A percentile compares a stretch with the other conserved stretches of the same genome.
phyloP scores from a whole-genome alignment of 345 rosid genomes.

The Anacardium occidentale region DNA sequence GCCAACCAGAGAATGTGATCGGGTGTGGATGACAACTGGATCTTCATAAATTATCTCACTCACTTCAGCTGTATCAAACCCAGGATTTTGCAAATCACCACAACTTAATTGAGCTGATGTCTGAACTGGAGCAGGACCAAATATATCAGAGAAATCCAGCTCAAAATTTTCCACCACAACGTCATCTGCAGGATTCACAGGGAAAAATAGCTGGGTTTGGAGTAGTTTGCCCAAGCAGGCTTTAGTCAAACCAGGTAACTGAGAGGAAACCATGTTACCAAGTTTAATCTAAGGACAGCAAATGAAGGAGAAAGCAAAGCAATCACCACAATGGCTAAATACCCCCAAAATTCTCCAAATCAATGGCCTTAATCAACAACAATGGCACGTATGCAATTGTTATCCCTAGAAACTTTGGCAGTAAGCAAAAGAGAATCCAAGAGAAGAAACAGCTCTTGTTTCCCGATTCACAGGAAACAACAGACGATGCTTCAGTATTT shows the following conservation, averaged over 20 bases:
- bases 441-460: constrained; percentile 73
- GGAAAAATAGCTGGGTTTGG: constrained; percentile 36
- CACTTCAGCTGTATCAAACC: constrained; percentile 32
- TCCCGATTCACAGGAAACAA: constrained; percentile 96
- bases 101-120: constrained; percentile 28
- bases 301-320: constrained; percentile 8
- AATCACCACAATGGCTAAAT: constrained; percentile 14
- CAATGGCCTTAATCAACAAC: constrained; percentile 52
- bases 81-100: constrained; percentile 28
- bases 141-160: constrained; percentile 71
- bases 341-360: constrained; percentile 27
- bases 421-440: constrained; percentile 75
- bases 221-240: constrained; percentile 29
- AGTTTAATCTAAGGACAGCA: not conserved
- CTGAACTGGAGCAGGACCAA: constrained; percentile 62
- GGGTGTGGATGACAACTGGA: constrained; percentile 66
- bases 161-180: constrained; percentile 47
- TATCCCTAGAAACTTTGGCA: constrained; percentile 63
- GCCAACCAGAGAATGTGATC: constrained; percentile 90
- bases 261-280: constrained; percentile 57
- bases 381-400: constrained; percentile 44
- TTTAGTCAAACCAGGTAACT: constrained; percentile 36
- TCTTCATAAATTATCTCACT: constrained; percentile 53
- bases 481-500: constrained; percentile 47
- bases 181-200: constrained; percentile 41